Evolutionary conservation across 1,139 yeast species (phyloP).

Genomic region (Zygoascus meyerae): DNA sequence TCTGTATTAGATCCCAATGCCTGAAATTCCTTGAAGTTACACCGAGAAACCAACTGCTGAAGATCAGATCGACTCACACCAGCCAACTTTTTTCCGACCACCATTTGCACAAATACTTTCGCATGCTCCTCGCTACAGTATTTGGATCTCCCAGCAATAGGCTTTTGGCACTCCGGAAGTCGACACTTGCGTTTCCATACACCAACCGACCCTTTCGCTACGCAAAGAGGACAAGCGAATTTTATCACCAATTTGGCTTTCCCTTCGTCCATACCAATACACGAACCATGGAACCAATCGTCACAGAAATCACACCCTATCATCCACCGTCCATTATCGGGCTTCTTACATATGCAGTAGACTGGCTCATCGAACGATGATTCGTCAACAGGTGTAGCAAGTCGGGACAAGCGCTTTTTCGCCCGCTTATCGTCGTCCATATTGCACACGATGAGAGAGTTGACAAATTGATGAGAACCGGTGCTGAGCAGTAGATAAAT

Average conservation of each 20-base stretch:
- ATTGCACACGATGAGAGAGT: too few species aligned
- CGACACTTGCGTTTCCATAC: constrained; percentile 76
- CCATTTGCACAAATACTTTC: constrained; percentile 41
- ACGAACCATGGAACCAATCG: constrained; percentile 87
- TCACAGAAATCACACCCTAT: constrained; percentile 93
- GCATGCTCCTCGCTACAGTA: constrained; percentile 80
- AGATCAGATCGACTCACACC: constrained; percentile 18
- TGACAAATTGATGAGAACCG: too few species aligned
- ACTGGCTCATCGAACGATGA: constrained; percentile 39
- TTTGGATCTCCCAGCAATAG: constrained; percentile 54
- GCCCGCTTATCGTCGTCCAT: too few species aligned
- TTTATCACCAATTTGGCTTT: constrained; percentile 55
- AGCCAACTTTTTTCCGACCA: constrained; percentile 15
- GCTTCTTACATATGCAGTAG: constrained; percentile 72
- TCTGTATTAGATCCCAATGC: constrained; percentile 8
- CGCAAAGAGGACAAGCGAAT: constrained; percentile 74
- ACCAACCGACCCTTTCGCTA: constrained; percentile 40
- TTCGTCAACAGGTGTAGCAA: constrained; percentile 2
- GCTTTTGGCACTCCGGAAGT: constrained; percentile 51
- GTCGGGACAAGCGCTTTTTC: not conserved
- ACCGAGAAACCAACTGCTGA: constrained; percentile 25
- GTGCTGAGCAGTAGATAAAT: too few species aligned
- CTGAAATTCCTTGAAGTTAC: constrained; percentile 13
- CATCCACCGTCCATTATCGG: constrained; percentile 77
- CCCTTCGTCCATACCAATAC: constrained; percentile 56